Conservation (phyloP, 1,139 yeast genomes). For the Lizanozyma gosingica region DNA sequence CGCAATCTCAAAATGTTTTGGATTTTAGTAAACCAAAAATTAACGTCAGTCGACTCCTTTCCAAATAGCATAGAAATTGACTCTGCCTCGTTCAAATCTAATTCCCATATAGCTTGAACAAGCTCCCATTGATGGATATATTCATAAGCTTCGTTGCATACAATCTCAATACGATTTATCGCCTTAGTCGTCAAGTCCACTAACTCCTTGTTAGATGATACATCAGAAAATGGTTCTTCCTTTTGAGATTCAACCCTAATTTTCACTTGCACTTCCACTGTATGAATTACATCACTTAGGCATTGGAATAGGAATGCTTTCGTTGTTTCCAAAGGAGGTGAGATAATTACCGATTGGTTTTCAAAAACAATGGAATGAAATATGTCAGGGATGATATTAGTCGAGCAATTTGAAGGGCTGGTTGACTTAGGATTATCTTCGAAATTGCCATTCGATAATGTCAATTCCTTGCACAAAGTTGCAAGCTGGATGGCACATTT, state of each 20-base stretch:
- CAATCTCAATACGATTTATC: slow-evolving; percentile 10
- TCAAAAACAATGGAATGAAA: slow-evolving; percentile 32
- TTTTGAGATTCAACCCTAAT: neutral
- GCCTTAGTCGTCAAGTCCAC: neutral
- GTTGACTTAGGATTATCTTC: neutral
- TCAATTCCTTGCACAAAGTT: slow-evolving; percentile 2
- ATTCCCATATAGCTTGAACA: slow-evolving; percentile 55
- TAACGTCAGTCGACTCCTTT: slow-evolving; percentile 15
- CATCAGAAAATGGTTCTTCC: slow-evolving; percentile 4
- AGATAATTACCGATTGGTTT: slow-evolving; percentile 33
- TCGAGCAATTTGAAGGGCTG: neutral
- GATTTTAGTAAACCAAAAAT: slow-evolving; percentile 40
- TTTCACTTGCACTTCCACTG: slow-evolving; percentile 1
- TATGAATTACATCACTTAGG: neutral
- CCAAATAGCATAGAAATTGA: neutral
- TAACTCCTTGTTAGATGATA: neutral
- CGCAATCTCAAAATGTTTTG: slow-evolving; percentile 38
- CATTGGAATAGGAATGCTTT: slow-evolving; percentile 7
- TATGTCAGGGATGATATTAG: neutral
- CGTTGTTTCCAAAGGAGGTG: slow-evolving; percentile 19
- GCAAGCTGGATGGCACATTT: slow-evolving; percentile 16
- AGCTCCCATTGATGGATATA: slow-evolving; percentile 46
- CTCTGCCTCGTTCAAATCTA: slow-evolving; percentile 7
- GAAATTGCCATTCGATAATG: slow-evolving; percentile 1
- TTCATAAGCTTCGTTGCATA: slow-evolving; percentile 16